These are phyloP conservation scores for Avena atlantica DNA, from an alignment of 176 grass and related monocot species.

Conservation along the genomic window DNA sequence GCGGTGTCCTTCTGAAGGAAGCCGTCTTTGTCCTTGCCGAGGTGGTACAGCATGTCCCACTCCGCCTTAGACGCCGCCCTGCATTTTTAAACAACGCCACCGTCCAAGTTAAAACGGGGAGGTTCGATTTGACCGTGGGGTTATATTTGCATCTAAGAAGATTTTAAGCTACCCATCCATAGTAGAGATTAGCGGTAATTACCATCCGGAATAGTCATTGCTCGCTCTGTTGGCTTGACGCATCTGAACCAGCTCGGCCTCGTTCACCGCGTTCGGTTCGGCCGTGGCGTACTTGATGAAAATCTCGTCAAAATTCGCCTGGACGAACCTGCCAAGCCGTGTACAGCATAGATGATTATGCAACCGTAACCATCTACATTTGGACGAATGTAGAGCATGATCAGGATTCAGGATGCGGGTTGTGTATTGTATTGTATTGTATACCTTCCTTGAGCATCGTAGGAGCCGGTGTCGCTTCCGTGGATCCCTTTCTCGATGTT, in stretches of 20 bases:
- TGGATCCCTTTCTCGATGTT: conserved; percentile 74
- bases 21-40: conserved; percentile 65
- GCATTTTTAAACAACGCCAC: neutral
- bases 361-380: neutral
- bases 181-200: neutral
- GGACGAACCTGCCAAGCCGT: conserved; percentile 55
- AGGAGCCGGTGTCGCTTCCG: conserved; percentile 62
- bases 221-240: conserved; percentile 49
- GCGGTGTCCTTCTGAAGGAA: conserved; percentile 51
- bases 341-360: neutral
- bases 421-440: neutral
- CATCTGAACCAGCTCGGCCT: conserved; percentile 55
- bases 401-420: neutral
- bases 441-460: conserved; percentile 70
- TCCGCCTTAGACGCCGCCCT: conserved; percentile 53
- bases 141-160: neutral
- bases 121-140: neutral
- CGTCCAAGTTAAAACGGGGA: neutral
- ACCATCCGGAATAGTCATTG: conserved; percentile 56
- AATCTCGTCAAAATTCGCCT: conserved; percentile 66
- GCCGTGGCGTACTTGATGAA: conserved; percentile 68
- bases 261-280: conserved; percentile 38
- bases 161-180: too few species aligned
- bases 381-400: too few species aligned
- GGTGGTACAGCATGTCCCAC: conserved; percentile 48